Conservation (phyloP, 345 rosid genomes). For the Cochlearia excelsa region DNA sequence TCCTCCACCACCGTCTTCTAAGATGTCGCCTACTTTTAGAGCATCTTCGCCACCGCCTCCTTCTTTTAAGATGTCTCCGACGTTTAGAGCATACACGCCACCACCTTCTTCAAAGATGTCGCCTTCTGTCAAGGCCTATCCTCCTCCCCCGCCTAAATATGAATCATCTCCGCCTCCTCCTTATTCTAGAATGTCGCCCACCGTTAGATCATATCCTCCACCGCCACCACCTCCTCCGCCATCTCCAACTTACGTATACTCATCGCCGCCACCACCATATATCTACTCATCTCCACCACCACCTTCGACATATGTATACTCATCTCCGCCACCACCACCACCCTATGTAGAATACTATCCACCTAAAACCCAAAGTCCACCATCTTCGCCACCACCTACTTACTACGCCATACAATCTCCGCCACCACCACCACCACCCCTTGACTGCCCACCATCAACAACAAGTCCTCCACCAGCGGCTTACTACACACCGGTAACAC, state of each 20-base stretch:
- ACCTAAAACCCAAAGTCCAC: conserved; percentile 25
- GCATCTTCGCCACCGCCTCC: conserved; percentile 29
- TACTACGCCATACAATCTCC: conserved; percentile 23
- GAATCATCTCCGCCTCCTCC: conserved; percentile 28
- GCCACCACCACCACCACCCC: conserved; percentile 37
- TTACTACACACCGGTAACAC: conserved; percentile 8
- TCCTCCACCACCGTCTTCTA: conserved; percentile 26
- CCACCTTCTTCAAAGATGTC: conserved; percentile 36
- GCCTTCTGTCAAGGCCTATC: conserved; percentile 15
- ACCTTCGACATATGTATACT: conserved; percentile 10
- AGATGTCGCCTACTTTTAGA: conserved; percentile 16
- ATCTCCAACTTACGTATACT: too few species aligned
- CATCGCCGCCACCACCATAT: conserved; percentile 34
- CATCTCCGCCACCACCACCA: conserved; percentile 31
- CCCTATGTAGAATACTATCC: conserved; percentile 4
- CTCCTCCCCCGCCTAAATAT: conserved; percentile 18
- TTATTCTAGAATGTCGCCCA: conserved; percentile 28
- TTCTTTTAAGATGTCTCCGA: conserved; percentile 31
- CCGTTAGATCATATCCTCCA: conserved; percentile 34
- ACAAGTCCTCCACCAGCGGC: conserved; percentile 31
- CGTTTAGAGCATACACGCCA: conserved; percentile 20
- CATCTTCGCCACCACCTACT: conserved; percentile 34
- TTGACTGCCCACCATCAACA: conserved; percentile 7
- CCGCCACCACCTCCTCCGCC: conserved; percentile 39
- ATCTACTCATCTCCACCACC: conserved; percentile 33